Evolutionary conservation across 176 grass and related monocot species (phyloP), one percentile per base, ranked within the genome.

Genomic region (Alloteropsis semialata): DNA sequence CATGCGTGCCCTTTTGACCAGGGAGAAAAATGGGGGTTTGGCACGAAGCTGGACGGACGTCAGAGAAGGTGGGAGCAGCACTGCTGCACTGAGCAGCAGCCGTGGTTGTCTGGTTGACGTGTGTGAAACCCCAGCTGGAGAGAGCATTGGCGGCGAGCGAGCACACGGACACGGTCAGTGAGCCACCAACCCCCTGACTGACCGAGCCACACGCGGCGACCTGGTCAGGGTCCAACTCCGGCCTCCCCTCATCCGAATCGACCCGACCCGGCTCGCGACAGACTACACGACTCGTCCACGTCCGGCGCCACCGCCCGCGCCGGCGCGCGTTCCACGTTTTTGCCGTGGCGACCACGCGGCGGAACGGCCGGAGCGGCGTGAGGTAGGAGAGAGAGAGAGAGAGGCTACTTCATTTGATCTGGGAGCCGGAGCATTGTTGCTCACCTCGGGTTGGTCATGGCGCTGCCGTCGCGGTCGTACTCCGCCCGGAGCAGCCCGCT

Each of bases 401-500:
- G 18, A 10, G 8, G 3, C 10, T 56, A 5, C 34, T 36, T 36
- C 3, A 36, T 36, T 5, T 5, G 3, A 36, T 36, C 34, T 36
- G 34, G 34, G 34, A 36, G 34, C n/a, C n/a, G 34, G 34, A 36
- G 3, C 3, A 36, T 56, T 21, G 3, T 60, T 69, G 11, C 29
- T 87, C 42, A 95, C 93, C 87, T 88, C 8, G 90, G 94, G 77
- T 83, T 86, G 13, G 81, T 18, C 84, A 75, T 80, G 81, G 56
- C 55, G 32, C 65, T 61, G 74, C 79, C 83, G 65, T 89, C 84
- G 25, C 86, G 82, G 66, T 93, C 86, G 85, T 91, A 95, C 83
- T 98, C 95, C 1, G 92, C 92, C 5, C 92, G 80, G 82, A 98
- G 89, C 54, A 98, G 87, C 8, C 96, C 96, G 50, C 92, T 98